Evolutionary conservation across 306 rosid genomes (phyloP).

Genomic region (Sicyos edulis): DNA sequence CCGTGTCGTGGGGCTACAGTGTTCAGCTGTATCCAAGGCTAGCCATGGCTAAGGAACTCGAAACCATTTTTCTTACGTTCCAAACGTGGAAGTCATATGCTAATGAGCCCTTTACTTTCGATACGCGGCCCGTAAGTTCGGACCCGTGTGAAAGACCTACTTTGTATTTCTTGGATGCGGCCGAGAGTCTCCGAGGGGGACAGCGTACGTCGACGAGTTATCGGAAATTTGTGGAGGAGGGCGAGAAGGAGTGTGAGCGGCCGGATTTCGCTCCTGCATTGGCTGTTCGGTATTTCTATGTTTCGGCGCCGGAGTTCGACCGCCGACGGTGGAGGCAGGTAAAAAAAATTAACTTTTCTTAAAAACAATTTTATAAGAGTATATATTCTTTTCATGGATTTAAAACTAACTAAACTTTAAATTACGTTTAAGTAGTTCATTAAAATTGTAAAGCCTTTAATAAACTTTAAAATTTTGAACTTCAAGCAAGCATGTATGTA

Average conservation of each 20-base stretch:
- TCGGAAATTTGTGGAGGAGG: conserved; percentile 16
- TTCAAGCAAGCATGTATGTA: too few species aligned
- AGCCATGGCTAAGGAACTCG: conserved; percentile 39
- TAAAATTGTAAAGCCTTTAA: too few species aligned
- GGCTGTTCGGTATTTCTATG: conserved; percentile 31
- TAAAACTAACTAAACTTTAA: too few species aligned
- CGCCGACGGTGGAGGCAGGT: conserved; percentile 52
- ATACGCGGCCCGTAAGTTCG: conserved; percentile 38
- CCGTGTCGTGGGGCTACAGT: conserved; percentile 71
- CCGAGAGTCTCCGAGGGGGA: conserved; percentile 7
- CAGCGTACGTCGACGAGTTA: conserved; percentile 30
- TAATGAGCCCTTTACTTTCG: conserved; percentile 38
- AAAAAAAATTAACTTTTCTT: not conserved
- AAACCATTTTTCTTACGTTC: conserved; percentile 39
- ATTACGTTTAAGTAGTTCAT: too few species aligned
- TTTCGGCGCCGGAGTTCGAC: conserved; percentile 33
- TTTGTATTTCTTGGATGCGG: conserved; percentile 36
- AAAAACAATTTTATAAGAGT: too few species aligned
- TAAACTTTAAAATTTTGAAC: too few species aligned
- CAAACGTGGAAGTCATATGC: conserved; percentile 38
- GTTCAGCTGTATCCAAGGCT: conserved; percentile 46
- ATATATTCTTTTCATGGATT: too few species aligned
- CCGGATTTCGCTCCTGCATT: conserved; percentile 23
- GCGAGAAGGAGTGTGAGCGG: conserved; percentile 21
- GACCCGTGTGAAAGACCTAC: conserved; percentile 38